Percentiles rank a stretch among this genome's conserved stretches.
Evolutionary conservation across 164 flowering plant genomes (phyloP).

Genomic region (Vitis vinifera): DNA sequence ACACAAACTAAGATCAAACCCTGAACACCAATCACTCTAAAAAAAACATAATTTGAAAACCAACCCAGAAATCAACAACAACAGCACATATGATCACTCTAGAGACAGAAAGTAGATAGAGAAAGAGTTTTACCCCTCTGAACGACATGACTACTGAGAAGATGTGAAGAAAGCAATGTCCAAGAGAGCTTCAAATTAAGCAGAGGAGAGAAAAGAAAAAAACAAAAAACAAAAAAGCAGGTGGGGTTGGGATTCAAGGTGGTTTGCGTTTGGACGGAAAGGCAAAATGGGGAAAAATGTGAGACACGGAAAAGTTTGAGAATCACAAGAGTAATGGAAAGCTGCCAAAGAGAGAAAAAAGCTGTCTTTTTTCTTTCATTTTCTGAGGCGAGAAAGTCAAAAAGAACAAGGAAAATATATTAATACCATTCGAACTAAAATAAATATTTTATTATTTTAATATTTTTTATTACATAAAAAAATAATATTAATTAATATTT

Average conservation of each 20-base stretch:
- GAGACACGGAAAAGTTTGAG: neutral
- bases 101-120: constrained; percentile 1
- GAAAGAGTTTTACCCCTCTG: constrained; percentile 24
- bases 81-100: neutral
- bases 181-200: neutral
- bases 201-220: neutral
- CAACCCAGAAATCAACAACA: neutral
- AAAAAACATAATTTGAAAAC: neutral
- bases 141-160: constrained; percentile 23
- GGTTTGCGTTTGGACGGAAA: neutral
- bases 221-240: neutral
- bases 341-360: neutral
- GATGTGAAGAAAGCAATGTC: neutral
- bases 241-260: neutral
- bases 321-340: neutral
- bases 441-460: too few relatives aligned
- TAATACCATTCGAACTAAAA: too few relatives aligned
- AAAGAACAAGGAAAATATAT: neutral
- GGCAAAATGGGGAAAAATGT: neutral
- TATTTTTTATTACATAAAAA: too few relatives aligned
- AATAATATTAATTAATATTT: too few relatives aligned
- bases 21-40: neutral
- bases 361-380: neutral
- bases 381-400: neutral
- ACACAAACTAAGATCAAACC: too few relatives aligned